These are phyloP conservation scores for Dictyophora rubrovolvata DNA, from an alignment of 768 basidiomycete genomes.

Conservation along the genomic window DNA sequence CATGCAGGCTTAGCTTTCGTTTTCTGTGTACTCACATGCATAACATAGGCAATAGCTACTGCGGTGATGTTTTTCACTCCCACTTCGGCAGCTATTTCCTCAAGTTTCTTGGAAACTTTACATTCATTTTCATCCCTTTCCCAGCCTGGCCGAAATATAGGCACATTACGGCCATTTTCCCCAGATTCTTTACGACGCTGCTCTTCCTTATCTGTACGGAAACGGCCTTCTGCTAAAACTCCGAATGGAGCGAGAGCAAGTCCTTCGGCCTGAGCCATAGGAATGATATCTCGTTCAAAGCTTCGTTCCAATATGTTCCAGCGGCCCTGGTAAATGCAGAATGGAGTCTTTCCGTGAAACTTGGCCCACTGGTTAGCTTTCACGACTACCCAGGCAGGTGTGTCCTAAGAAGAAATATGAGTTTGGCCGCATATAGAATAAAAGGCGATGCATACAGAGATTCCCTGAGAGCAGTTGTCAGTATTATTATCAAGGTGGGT, in stretches of 20 bases:
- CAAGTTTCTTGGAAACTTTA: slow-evolving; percentile 33
- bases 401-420: slow-evolving; percentile 15
- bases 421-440: slow-evolving; percentile 12
- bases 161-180: slow-evolving; percentile 24
- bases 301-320: slow-evolving; percentile 37
- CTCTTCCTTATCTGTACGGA: slow-evolving; percentile 25
- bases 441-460: slow-evolving; percentile 11
- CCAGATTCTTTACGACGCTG: slow-evolving; percentile 20
- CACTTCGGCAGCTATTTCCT: slow-evolving; percentile 40
- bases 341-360: slow-evolving; percentile 38
- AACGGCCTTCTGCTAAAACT: slow-evolving; percentile 26
- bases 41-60: slow-evolving; percentile 19
- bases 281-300: slow-evolving; percentile 46
- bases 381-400: slow-evolving; percentile 40
- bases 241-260: slow-evolving; percentile 31
- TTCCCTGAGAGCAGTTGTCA: slow-evolving; percentile 6
- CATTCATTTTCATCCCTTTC: slow-evolving; percentile 36
- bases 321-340: slow-evolving; percentile 42
- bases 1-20: not conserved
- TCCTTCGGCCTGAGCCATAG: slow-evolving; percentile 25
- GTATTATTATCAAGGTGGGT: too few relatives aligned
- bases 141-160: slow-evolving; percentile 28
- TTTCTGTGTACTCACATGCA: slow-evolving; percentile 10
- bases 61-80: slow-evolving; percentile 38
- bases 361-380: slow-evolving; percentile 42